Base-by-base conservation (phyloP, 441 rosid species). In the Manihot esculenta region DNA sequence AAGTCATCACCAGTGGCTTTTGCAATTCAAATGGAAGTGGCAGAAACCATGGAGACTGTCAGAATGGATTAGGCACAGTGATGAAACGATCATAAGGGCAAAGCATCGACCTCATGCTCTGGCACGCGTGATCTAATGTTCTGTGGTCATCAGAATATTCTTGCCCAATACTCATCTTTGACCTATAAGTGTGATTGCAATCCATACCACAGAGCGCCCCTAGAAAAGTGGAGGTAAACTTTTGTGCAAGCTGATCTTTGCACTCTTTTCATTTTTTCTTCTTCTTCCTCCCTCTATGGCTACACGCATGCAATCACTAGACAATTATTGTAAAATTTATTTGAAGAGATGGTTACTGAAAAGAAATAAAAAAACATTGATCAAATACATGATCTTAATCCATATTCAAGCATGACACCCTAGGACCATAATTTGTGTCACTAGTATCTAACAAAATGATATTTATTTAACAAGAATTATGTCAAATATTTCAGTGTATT, bases 21-120 rank as follows among this genome's bases (percentile, higher is more conserved):
- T 95, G 78, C 99, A 95, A 69, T 95, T 91, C 86, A 95, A 95
- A 80, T 95, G 97, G 96, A 95, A 95, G 82, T 95, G 98, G 99
- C 98, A 93, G 82, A 95, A 95, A 80, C 99, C 99, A 64, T 95
- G 99, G 98, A 91, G 88, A 80, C 90, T 95, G 70, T 95, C 97
- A 21, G 99, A 93, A 80, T 81, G 80, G 90, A 95, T 95, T 61
- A 84, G 89, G 76, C 97, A 89, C 75, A 89, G 93, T 74, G 98
- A 95, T 45, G 94, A 88, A 78, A 86, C 90, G 42, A 83, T 95
- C 51, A 82, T 83, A 58, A 88, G 86, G 80, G 73, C 89, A 53
- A 90, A 81, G 81, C 86, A 88, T 10, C 95, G 92, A 56, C 84
- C 78, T 54, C 88, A 71, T 70, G 81, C 86, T 62, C 81, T 87